phyloP scores from a whole-genome alignment of 441 rosid genomes.

The Populus hybrid region DNA sequence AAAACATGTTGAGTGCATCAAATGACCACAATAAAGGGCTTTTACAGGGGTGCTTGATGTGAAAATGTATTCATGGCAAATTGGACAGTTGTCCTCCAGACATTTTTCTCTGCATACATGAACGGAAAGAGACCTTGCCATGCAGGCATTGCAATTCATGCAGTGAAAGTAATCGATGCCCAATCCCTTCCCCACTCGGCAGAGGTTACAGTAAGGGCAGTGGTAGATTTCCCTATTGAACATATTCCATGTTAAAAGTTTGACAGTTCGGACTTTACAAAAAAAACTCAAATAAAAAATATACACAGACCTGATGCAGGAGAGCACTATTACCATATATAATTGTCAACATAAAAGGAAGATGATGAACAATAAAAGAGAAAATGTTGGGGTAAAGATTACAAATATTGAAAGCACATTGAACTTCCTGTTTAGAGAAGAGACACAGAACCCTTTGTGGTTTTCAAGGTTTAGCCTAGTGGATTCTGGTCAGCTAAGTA shows the following conservation, averaged over 20 bases:
- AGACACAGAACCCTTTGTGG: not conserved
- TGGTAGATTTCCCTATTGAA: slow-evolving; percentile 82
- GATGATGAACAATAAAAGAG: not conserved
- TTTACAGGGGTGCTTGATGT: slow-evolving; percentile 65
- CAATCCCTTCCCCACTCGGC: slow-evolving; percentile 83
- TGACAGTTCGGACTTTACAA: slow-evolving; percentile 11
- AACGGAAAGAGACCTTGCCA: slow-evolving; percentile 48
- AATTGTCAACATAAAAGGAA: not conserved
- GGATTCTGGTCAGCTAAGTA: not conserved
- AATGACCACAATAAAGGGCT: slow-evolving; percentile 84
- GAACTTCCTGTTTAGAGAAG: not conserved
- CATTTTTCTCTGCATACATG: slow-evolving; percentile 72
- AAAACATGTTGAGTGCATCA: slow-evolving; percentile 90
- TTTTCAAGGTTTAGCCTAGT: not conserved
- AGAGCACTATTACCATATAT: not conserved
- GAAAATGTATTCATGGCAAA: slow-evolving; percentile 76
- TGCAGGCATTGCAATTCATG: slow-evolving; percentile 94
- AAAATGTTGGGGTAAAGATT: not conserved
- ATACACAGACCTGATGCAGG: not conserved
- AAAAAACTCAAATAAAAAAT: not conserved
- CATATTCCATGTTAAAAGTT: slow-evolving; percentile 14
- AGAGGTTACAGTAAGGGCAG: slow-evolving; percentile 86
- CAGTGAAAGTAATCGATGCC: slow-evolving; percentile 84
- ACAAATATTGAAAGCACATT: not conserved
- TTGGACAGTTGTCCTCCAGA: slow-evolving; percentile 82